phyloP scores from a whole-genome alignment of 2,329 filamentous ascomycete genomes.

The Cadophora luteo-olivacea region DNA sequence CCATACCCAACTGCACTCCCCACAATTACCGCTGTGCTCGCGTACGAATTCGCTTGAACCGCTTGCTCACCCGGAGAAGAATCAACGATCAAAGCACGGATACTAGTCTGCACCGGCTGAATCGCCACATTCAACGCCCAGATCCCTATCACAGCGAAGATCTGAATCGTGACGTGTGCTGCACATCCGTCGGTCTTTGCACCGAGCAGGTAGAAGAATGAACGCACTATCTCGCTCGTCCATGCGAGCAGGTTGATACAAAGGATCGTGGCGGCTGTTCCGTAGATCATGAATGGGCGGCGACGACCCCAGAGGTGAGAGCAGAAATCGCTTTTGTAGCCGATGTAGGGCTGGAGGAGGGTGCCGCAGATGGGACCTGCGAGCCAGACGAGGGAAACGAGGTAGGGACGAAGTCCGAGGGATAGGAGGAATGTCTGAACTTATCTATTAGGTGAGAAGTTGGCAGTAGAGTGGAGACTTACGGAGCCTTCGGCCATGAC shows the following conservation, averaged over 20 bases:
- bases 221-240: slow-evolving; percentile 50
- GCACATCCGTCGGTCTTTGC: neutral
- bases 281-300: slow-evolving; percentile 58
- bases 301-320: slow-evolving; percentile 52
- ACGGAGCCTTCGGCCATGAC: slow-evolving; percentile 24
- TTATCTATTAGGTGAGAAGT: neutral
- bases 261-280: slow-evolving; percentile 54
- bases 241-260: slow-evolving; percentile 57
- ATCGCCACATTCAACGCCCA: slow-evolving; percentile 43
- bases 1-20: slow-evolving; percentile 45
- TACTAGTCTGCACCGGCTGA: slow-evolving; percentile 44
- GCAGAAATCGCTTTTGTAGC: slow-evolving; percentile 57
- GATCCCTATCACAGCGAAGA: slow-evolving; percentile 37
- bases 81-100: slow-evolving; percentile 46
- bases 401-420: slow-evolving; percentile 57
- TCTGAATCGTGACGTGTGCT: neutral
- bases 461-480: neutral
- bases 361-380: slow-evolving; percentile 60
- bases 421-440: slow-evolving; percentile 47
- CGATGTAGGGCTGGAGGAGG: slow-evolving; percentile 60
- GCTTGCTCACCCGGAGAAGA: slow-evolving; percentile 43
- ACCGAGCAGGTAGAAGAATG: neutral
- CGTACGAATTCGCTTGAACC: slow-evolving; percentile 42
- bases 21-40: slow-evolving; percentile 40
- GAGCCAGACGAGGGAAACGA: slow-evolving; percentile 60